Percentiles rank a stretch among this genome's conserved stretches.
Conservation (phyloP, 768 basidiomycete species). For the Leccinum olivaceopallidum region DNA sequence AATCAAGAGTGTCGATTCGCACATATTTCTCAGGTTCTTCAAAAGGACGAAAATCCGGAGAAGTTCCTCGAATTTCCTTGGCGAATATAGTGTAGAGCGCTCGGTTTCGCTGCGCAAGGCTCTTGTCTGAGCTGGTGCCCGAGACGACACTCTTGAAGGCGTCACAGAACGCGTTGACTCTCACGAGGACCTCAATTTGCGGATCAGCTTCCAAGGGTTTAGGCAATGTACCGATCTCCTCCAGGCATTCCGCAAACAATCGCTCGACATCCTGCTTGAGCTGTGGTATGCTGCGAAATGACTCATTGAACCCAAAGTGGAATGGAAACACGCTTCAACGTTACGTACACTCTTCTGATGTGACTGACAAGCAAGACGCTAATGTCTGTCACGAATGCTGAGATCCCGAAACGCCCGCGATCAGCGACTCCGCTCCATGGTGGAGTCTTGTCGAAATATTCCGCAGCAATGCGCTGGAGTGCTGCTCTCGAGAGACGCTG, state of each 20-base stretch:
- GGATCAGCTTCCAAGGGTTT: constrained; percentile 39
- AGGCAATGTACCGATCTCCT: constrained; percentile 43
- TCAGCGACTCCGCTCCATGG: constrained; percentile 57
- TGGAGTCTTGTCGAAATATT: constrained; percentile 48
- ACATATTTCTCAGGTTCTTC: constrained; percentile 6
- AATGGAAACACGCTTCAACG: not conserved
- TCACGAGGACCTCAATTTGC: constrained; percentile 44
- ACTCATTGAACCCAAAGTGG: constrained; percentile 2
- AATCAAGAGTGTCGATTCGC: constrained; percentile 15
- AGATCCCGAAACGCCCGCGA: constrained; percentile 53
- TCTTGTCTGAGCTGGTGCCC: constrained; percentile 33
- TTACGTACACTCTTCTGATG: constrained; percentile 53
- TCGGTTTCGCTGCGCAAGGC: constrained; percentile 38
- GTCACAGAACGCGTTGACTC: constrained; percentile 46
- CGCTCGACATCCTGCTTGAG: constrained; percentile 41
- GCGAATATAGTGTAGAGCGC: constrained; percentile 36
- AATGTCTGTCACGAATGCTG: constrained; percentile 51
- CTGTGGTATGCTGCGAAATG: constrained; percentile 44
- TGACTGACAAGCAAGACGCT: constrained; percentile 51
- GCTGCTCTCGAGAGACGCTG: constrained; percentile 37
- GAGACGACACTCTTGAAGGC: constrained; percentile 35
- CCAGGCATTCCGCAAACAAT: constrained; percentile 37
- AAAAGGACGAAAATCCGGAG: constrained; percentile 44
- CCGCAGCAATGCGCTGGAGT: constrained; percentile 36
- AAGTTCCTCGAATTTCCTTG: constrained; percentile 36